Percentiles rank a stretch among this genome's conserved stretches.
phyloP scores from a whole-genome alignment of 2,329 filamentous ascomycete species.

The Trichoderma citrinoviride region DNA sequence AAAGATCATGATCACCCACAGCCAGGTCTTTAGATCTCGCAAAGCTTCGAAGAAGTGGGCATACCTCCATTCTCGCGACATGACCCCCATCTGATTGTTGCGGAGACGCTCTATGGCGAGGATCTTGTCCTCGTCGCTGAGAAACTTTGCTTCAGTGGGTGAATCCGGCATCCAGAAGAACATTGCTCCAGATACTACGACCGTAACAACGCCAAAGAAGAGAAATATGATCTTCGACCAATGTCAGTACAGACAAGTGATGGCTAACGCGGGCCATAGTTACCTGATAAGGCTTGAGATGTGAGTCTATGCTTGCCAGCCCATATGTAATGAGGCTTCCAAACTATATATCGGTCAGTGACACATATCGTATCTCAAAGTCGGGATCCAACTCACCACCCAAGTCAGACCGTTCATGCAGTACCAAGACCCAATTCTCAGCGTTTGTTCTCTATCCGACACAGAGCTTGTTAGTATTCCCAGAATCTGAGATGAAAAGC shows the following conservation, averaged over 20 bases:
- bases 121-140: slow-evolving; percentile 50
- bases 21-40: slow-evolving; percentile 58
- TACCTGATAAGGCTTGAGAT: slow-evolving; percentile 48
- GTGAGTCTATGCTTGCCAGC: slow-evolving; percentile 54
- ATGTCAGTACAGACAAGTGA: not conserved
- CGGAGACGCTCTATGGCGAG: slow-evolving; percentile 54
- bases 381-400: slow-evolving; percentile 39
- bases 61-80: slow-evolving; percentile 51
- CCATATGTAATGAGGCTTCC: slow-evolving; percentile 58
- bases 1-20: slow-evolving; percentile 55
- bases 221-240: slow-evolving; percentile 49
- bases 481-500: no score
- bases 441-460: slow-evolving; percentile 49
- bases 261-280: not conserved
- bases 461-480: not conserved
- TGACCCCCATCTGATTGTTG: slow-evolving; percentile 54
- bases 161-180: slow-evolving; percentile 50
- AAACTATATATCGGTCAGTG: slow-evolving; percentile 33
- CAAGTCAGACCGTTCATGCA: slow-evolving; percentile 59
- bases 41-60: slow-evolving; percentile 53
- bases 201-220: slow-evolving; percentile 51
- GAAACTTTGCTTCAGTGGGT: slow-evolving; percentile 49
- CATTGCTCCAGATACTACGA: slow-evolving; percentile 46
- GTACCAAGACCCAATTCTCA: slow-evolving; percentile 58
- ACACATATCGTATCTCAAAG: not conserved